Percentiles rank a stretch among this genome's conserved stretches.
These are phyloP conservation scores for Mycena maculata DNA, from an alignment of 768 basidiomycete species.

Conservation along the genomic window DNA sequence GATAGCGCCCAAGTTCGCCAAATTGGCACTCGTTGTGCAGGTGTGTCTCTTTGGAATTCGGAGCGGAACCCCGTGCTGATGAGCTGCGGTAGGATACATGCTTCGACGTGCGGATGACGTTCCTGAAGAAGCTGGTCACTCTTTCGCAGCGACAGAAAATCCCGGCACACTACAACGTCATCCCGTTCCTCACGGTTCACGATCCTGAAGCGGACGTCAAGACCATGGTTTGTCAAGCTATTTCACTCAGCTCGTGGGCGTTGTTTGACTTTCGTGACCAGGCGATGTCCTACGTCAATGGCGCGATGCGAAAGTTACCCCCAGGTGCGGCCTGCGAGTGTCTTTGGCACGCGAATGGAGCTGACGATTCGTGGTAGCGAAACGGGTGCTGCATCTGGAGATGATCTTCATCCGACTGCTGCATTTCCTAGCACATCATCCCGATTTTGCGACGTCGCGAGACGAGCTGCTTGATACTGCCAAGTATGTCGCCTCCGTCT, in stretches of 20 bases:
- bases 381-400: slow-evolving; percentile 79
- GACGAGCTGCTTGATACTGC: slow-evolving; percentile 83
- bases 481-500: slow-evolving; percentile 64
- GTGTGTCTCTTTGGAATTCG: slow-evolving; percentile 53
- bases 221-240: slow-evolving; percentile 62
- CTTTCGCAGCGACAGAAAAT: slow-evolving; percentile 75
- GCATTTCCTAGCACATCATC: slow-evolving; percentile 92
- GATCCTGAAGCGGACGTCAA: slow-evolving; percentile 91
- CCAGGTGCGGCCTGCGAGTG: slow-evolving; percentile 50
- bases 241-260: not conserved
- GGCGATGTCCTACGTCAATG: slow-evolving; percentile 69
- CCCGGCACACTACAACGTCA: slow-evolving; percentile 78
- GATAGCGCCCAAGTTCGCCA: slow-evolving; percentile 71
- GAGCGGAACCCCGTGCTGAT: slow-evolving; percentile 7
- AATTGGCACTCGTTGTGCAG: slow-evolving; percentile 80
- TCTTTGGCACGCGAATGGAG: not conserved
- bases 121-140: slow-evolving; percentile 79
- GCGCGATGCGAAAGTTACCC: slow-evolving; percentile 58
- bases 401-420: slow-evolving; percentile 87
- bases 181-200: slow-evolving; percentile 89
- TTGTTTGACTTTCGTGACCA: slow-evolving; percentile 39
- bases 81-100: slow-evolving; percentile 75
- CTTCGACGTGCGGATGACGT: slow-evolving; percentile 84
- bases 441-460: slow-evolving; percentile 80
- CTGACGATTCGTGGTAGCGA: slow-evolving; percentile 46